These are phyloP conservation scores for Tylopilus balloui DNA, from an alignment of 768 basidiomycete genomes.

Conservation along the genomic window DNA sequence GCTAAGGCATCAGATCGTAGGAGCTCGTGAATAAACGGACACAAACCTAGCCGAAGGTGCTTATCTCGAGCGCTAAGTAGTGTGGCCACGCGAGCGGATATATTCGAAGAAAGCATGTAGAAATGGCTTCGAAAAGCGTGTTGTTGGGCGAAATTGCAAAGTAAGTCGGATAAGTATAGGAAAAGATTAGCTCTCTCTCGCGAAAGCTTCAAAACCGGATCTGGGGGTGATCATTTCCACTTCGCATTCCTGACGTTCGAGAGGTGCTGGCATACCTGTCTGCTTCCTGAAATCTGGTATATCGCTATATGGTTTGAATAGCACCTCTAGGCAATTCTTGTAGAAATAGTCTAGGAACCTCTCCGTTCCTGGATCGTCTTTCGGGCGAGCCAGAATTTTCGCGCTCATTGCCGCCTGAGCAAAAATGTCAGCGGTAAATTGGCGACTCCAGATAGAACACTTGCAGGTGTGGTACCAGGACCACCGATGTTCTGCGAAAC, in stretches of 20 bases:
- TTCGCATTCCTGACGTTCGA: background rate
- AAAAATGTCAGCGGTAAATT: conserved; percentile 4
- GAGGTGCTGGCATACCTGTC: conserved; percentile 33
- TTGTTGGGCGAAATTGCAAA: conserved; percentile 83
- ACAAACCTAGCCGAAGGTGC: conserved; percentile 85
- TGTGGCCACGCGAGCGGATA: conserved; percentile 68
- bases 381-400: conserved; percentile 52
- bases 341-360: conserved; percentile 93
- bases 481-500: conserved; percentile 47
- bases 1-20: conserved; percentile 12
- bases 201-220: conserved; percentile 50
- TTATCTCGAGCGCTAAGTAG: conserved; percentile 84
- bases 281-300: conserved; percentile 63
- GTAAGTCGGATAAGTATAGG: conserved; percentile 85
- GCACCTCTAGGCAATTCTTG: conserved; percentile 68
- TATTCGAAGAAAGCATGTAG: conserved; percentile 77
- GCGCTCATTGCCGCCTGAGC: conserved; percentile 30
- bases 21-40: background rate
- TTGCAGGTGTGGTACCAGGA: conserved; percentile 36
- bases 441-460: conserved; percentile 1
- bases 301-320: conserved; percentile 75
- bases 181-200: conserved; percentile 80
- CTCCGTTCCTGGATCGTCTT: conserved; percentile 84
- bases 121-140: conserved; percentile 92
- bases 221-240: conserved; percentile 30